Evolutionary conservation across 1,139 yeast genomes (phyloP).

Genomic region (Kodamaea plutei): DNA sequence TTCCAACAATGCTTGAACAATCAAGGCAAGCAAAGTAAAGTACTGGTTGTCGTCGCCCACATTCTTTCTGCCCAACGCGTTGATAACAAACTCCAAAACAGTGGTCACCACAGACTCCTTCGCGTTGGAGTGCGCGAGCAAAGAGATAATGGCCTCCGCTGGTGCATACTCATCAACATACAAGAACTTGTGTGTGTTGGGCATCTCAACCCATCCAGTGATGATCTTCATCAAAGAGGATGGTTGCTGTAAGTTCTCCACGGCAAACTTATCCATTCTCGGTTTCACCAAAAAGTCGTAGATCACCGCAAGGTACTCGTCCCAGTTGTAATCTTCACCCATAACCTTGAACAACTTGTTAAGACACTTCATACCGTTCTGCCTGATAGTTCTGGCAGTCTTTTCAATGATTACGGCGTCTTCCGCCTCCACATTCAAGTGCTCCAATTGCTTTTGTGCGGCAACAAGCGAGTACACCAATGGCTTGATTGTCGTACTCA

Average conservation of each 20-base stretch:
- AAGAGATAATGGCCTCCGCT: constrained; percentile 49
- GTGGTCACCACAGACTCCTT: constrained; percentile 63
- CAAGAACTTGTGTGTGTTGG: constrained; percentile 49
- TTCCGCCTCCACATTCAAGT: too few species aligned
- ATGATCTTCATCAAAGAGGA: constrained; percentile 74
- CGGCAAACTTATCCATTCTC: constrained; percentile 61
- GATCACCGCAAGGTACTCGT: constrained; percentile 45
- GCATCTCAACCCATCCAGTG: constrained; percentile 54
- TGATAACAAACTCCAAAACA: constrained; percentile 55
- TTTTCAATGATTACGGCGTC: constrained; percentile 29
- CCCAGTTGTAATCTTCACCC: constrained; percentile 55
- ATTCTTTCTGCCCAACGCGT: constrained; percentile 34
- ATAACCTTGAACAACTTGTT: constrained; percentile 47
- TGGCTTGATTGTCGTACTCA: constrained; percentile 55
- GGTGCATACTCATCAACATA: constrained; percentile 56
- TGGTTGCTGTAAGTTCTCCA: constrained; percentile 77
- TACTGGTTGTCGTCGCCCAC: constrained; percentile 38
- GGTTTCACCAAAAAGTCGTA: constrained; percentile 58
- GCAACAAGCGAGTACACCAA: constrained; percentile 53
- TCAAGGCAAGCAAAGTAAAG: constrained; percentile 47
- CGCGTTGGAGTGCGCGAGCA: constrained; percentile 52
- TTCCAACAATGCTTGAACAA: constrained; percentile 53
- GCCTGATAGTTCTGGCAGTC: constrained; percentile 54
- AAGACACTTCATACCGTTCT: constrained; percentile 56
- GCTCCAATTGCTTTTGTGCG: constrained; percentile 48